Percentiles rank a stretch among this genome's conserved stretches.
Evolutionary conservation across 2,329 filamentous ascomycete genomes (phyloP).

Genomic region (Neurospora crassa): DNA sequence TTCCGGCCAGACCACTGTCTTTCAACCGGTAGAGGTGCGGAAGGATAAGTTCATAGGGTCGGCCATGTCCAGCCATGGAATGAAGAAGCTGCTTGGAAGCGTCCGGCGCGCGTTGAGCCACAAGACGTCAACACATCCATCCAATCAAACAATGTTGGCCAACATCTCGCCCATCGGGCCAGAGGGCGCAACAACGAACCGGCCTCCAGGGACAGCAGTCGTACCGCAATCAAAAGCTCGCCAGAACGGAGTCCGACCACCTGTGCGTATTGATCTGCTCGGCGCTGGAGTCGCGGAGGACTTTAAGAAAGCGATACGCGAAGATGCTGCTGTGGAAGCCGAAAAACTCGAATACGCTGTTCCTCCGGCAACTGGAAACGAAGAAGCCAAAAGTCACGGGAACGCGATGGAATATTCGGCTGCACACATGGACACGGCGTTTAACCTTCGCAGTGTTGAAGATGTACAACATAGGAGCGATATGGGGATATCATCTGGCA

Average conservation of each 20-base stretch:
- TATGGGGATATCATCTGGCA: conserved; percentile 62
- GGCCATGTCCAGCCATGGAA: conserved; percentile 60
- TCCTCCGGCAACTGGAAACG: conserved; percentile 16
- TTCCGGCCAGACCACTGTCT: conserved; percentile 45
- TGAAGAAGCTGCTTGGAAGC: conserved; percentile 79
- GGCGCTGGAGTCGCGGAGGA: conserved; percentile 71
- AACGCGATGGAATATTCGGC: conserved; percentile 32
- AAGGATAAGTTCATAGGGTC: conserved; percentile 39
- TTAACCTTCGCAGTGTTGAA: conserved; percentile 26
- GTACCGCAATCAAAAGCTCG: conserved; percentile 45
- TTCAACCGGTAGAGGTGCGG: conserved; percentile 29
- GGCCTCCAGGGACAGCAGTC: conserved; percentile 49
- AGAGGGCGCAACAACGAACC: conserved; percentile 45
- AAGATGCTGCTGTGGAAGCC: conserved; percentile 43
- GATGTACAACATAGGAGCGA: conserved; percentile 39
- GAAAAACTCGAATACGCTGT: conserved; percentile 21
- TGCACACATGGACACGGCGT: conserved; percentile 32
- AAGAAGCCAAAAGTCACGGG: conserved; percentile 13
- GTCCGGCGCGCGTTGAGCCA: conserved; percentile 75
- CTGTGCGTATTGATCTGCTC: conserved; percentile 69
- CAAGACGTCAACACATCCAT: conserved; percentile 26
- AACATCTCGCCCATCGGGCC: conserved; percentile 40
- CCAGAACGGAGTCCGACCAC: conserved; percentile 35
- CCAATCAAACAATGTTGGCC: conserved; percentile 34
- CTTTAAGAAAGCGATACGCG: conserved; percentile 65